Base-by-base conservation (phyloP, 73 alveolate genomes). In the Paramecium sonneborni region DNA sequence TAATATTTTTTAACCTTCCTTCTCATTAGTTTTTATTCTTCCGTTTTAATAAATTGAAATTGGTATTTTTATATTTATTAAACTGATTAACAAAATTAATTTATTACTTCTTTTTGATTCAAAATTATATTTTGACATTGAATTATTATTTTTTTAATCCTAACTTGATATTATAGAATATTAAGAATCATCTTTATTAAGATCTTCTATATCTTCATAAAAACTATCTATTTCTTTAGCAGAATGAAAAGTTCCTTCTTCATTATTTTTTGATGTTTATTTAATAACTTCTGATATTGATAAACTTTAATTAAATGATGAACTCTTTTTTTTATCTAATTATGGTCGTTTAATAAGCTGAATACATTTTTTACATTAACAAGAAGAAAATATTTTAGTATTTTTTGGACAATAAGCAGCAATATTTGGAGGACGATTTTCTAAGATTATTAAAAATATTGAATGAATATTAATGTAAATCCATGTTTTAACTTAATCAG, bases 191-290 rank as follows among this genome's bases (percentile, higher is more conserved):
- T 79, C 74, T 43, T 24, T 26, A 30, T 79, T 24, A 7, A 79
- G 74, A 79, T 79, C 90, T 41, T 79, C 26, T 14, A 79, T 30
- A 79, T 79, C 90, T 18, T 41, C 55, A 23, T 2, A 39, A 79
- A 79, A 79, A 79, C 90, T 79, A 79, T 79, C 90, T 20, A 79
- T 79, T 12, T 26, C 90, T 79, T 46, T 79, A 12, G 74, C 90
- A 44, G 90, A 41, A 39, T 43, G 69, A 39, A 72, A 72, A 2
- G 86, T 32, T 21, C 46, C 69, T 41, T 79, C 90, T 3, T 79
- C 90, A 20, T 79, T 46, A 0, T 9, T 21, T 32, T 43, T 30
- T 44, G 39, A 21, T n/a, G 41, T 46, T 79, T 79, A 44, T 26
- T 15, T 62, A 10, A 62, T 32, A 26, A 62, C 84, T 62, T 62